phyloP scores from a whole-genome alignment of 805 yeast genomes.

The Grigorovia yakushimaensis region DNA sequence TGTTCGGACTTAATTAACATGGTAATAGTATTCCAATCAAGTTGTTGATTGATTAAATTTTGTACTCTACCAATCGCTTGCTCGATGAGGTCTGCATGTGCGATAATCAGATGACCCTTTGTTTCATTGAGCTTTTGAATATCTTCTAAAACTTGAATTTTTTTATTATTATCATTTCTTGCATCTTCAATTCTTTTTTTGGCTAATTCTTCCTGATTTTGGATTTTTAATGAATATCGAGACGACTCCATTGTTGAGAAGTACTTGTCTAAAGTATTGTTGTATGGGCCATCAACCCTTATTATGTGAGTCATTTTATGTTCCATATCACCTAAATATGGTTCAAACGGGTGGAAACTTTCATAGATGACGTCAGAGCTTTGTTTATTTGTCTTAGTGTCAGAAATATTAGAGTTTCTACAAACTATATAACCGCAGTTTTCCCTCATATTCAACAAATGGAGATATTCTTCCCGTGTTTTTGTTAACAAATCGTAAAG shows the following conservation, averaged over 20 bases:
- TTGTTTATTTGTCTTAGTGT: constrained; percentile 32
- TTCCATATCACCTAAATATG: constrained; percentile 33
- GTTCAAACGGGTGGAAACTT: constrained; percentile 61
- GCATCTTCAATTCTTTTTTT: constrained; percentile 67
- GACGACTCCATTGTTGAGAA: constrained; percentile 81
- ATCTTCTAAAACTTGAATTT: constrained; percentile 53
- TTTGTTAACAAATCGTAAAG: constrained; percentile 36
- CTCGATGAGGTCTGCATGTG: constrained; percentile 61
- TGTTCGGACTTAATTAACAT: constrained; percentile 63
- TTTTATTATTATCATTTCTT: constrained; percentile 57
- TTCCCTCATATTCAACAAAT: constrained; percentile 29
- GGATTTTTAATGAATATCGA: constrained; percentile 62
- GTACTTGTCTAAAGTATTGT: constrained; percentile 70
- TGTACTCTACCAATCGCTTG: constrained; percentile 62
- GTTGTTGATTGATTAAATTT: constrained; percentile 61
- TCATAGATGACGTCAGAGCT: constrained; percentile 46
- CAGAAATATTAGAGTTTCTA: constrained; percentile 45
- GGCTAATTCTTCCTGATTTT: constrained; percentile 69
- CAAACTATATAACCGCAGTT: constrained; percentile 55
- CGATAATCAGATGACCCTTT: constrained; percentile 66
- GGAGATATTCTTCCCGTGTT: constrained; percentile 37
- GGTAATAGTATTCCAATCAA: constrained; percentile 92
- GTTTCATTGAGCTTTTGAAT: constrained; percentile 54
- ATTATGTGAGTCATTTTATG: constrained; percentile 30
- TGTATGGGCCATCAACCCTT: constrained; percentile 50